These are phyloP conservation scores for Alternaria sp. DNA, from an alignment of 2,329 filamentous ascomycete species.

Conservation along the genomic window DNA sequence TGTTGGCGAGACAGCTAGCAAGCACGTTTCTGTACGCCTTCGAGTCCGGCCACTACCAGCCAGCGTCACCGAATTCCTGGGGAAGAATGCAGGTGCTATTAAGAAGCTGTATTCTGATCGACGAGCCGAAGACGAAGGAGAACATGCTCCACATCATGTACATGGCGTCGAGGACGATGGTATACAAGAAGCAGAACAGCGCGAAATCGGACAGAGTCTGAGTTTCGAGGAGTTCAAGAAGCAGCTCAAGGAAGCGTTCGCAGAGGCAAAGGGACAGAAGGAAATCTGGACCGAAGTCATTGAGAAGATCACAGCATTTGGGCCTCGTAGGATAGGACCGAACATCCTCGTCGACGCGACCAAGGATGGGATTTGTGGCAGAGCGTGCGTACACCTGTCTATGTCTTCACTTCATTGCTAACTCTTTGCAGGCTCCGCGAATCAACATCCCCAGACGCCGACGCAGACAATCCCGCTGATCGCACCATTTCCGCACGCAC, in stretches of 20 bases:
- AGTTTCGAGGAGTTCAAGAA: slow-evolving; percentile 78
- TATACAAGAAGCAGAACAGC: slow-evolving; percentile 59
- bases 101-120: slow-evolving; percentile 78
- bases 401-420: slow-evolving; percentile 1
- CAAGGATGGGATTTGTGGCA: slow-evolving; percentile 71
- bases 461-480: slow-evolving; percentile 18
- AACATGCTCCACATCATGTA: slow-evolving; percentile 47
- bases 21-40: slow-evolving; percentile 79
- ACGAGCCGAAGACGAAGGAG: slow-evolving; percentile 56
- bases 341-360: slow-evolving; percentile 91
- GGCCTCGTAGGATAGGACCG: slow-evolving; percentile 81
- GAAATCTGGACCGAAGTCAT: slow-evolving; percentile 80
- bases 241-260: slow-evolving; percentile 72
- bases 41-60: slow-evolving; percentile 79
- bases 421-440: slow-evolving; percentile 35
- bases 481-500: slow-evolving; percentile 63
- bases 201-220: slow-evolving; percentile 65
- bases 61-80: slow-evolving; percentile 81
- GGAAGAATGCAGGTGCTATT: slow-evolving; percentile 79
- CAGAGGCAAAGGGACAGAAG: slow-evolving; percentile 72
- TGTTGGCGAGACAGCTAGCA: slow-evolving; percentile 77
- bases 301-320: slow-evolving; percentile 87
- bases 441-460: slow-evolving; percentile 45
- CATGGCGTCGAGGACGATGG: slow-evolving; percentile 58
- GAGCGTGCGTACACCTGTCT: slow-evolving; percentile 63